Evolutionary conservation across 1,284 basidiomycete genomes (phyloP), one percentile per base, ranked within the genome.

Genomic region (Leccinum fallax): DNA sequence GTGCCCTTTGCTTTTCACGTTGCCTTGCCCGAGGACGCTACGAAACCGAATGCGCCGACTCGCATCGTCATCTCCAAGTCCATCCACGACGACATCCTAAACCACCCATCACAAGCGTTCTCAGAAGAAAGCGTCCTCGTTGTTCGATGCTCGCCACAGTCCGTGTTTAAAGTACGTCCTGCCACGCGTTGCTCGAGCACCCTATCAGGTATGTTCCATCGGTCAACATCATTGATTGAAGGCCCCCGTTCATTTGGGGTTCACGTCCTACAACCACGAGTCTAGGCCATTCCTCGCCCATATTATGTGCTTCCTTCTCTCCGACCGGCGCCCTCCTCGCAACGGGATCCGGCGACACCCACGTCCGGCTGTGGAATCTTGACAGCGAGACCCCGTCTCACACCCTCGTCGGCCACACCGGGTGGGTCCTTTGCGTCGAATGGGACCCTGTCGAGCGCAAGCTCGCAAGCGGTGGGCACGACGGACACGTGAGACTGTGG

Each of bases 261-360:
- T 16, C 43, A 30, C 58, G 30, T 63, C 24, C 65, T 63, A 60
- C 52, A 63, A 59, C 26, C 32, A n/a, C 28, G 52, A 32, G 53
- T 61, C 56, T 58, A 91, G 95, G 95, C 15, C 97, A 99, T 71
- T 86, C 89, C 8, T 93, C 94, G 0, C 94, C 97, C 0, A 99
- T 99, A 65, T 83, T 99, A 7, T 99, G 97, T 74, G 94, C 95
- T 55, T 89, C 94, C 0, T 97, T 98, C 74, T 97, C 95, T 4
- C 97, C 97, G 0, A 97, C 95, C 0, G 96, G 96, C 5, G 85
- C 85, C 65, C 82, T 93, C 36, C 89, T 98, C 11, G 95, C 95
- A 4, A 99, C 97, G 0, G 97, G 97, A 4, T 94, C 95, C 0
- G 97, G 97, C 3, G 97, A 99, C 74, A 94, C 93, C 55, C 95